Base-by-base conservation (phyloP, 768 basidiomycete species). In the Leccinum uliginosum region DNA sequence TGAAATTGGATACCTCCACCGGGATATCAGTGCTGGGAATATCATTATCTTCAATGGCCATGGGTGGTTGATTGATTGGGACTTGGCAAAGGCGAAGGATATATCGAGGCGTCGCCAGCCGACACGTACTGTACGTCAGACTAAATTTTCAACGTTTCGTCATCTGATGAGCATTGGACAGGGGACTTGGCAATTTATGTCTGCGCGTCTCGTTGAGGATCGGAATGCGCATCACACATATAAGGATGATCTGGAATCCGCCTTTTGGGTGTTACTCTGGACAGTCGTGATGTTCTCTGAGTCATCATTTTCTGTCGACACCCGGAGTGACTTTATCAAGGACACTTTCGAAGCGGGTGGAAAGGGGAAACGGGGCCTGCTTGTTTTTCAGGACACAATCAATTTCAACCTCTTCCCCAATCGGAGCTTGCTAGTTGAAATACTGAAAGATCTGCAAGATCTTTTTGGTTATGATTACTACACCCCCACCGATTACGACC, bases 231-330 rank as follows among this genome's bases (percentile, higher is more conserved):
- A 43, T 1, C 72, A 71, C 38, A 47, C 19, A 0, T 51, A 69
- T 34, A 56, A 63, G 46, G 70, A 75, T 51, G 72, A 74, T 53
- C 34, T 74, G 10, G 70, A 74, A 51, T 73, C 72, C 1, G 67
- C 72, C 54, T 35, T 66, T 46, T 59, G 58, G 29, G 62, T 68
- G 17, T 27, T 68, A 21, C 40, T 65, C 1, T 70, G 54, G 58
- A 50, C 44, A 7, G 21, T n/a, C 8, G 17, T 54, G 11, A 50
- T 58, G 57, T 58, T 49, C n/a, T 56, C 35, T 32, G 14, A 30
- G 27, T 50, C 55, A 32, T 14, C 8, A 6, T 26, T 46, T 26
- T 19, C 23, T 21, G 24, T 17, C n/a, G 21, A 23, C 10, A 26
- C 45, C 6, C 23, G 23, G 8, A 24, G 11, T 3, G 2, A 8